Base-by-base conservation (phyloP, 306 rosid species). In the Vigna unguiculata region DNA sequence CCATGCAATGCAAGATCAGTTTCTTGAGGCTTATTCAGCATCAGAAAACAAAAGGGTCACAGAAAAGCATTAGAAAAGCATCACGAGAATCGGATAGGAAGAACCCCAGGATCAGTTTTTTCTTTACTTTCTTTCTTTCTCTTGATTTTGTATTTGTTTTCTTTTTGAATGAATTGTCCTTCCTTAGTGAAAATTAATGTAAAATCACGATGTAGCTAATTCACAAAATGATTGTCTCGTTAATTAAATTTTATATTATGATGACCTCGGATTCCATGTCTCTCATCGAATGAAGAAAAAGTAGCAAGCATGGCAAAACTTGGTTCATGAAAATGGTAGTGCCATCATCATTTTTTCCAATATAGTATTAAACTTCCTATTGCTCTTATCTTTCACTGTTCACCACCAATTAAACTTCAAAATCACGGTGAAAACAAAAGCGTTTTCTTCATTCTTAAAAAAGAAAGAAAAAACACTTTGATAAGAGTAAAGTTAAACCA, bases 161-260 rank as follows among this genome's bases (percentile, higher is more conserved):
- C 12, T 21, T 54, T 54, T 55, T 69, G 48, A 70, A 84, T 70
- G 86, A 69, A 77, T 73, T 78, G 75, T 47, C 80, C 57, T 82
- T 84, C 76, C 55, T 32, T 85, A 83, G 85, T 78, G 61, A 69
- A 86, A 82, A 80, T 36, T 36, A 41, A 65, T 88, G 91, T 88
- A 90, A 72, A 88, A 88, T 86, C 83, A 80, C 74, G 86, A 69
- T 83, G 85, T 90, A 90, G 93, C 73, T 86, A 80, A 76, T 86
- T 88, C 82, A 81, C 78, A 82, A 80, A 78, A 57, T 82, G 60
- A 45, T 72, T 25, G 34, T 71, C 75, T 55, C 1, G 51, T 68
- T 78, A 15, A 28, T 68, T 78, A 15, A 28, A 43, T 71, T 76
- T 82, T 20, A 75, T 17, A 58, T 67, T 74, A n/a, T 52, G 24